These are phyloP conservation scores for Monilinia fructigena DNA, from an alignment of 2,329 filamentous ascomycete genomes.

Conservation along the genomic window DNA sequence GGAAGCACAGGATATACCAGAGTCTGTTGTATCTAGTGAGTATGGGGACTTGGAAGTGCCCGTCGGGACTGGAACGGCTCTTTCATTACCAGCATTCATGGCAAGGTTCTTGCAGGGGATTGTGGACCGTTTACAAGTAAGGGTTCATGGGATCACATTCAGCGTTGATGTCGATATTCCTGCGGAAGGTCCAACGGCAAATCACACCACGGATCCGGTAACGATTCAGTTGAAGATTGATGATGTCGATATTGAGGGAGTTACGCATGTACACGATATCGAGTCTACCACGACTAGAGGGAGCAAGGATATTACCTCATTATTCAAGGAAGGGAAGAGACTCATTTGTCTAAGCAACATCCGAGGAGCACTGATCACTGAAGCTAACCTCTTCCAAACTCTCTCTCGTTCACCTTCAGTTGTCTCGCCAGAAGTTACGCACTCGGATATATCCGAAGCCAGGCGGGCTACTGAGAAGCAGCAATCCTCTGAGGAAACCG, in stretches of 20 bases:
- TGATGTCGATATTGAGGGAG: constrained; percentile 64
- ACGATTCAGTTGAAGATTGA: constrained; percentile 66
- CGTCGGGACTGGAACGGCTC: constrained; percentile 67
- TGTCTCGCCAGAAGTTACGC: constrained; percentile 55
- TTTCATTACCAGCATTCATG: constrained; percentile 69
- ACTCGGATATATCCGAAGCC: constrained; percentile 45
- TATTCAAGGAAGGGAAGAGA: constrained; percentile 61
- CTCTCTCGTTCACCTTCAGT: constrained; percentile 58
- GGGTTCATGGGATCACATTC: constrained; percentile 63
- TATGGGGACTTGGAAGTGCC: constrained; percentile 56
- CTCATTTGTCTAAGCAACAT: constrained; percentile 63
- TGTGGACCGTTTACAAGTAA: constrained; percentile 67
- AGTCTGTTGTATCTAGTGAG: constrained; percentile 60
- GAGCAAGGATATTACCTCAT: constrained; percentile 19
- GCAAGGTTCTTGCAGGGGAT: constrained; percentile 72
- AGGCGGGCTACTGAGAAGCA: constrained; percentile 28
- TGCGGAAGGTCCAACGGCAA: constrained; percentile 45
- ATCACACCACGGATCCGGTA: constrained; percentile 50
- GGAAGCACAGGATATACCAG: constrained; percentile 60
- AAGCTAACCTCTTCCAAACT: constrained; percentile 63
- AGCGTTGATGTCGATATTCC: constrained; percentile 62
- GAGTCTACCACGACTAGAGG: constrained; percentile 35
- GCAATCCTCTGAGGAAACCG: constrained; percentile 32
- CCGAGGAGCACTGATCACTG: constrained; percentile 63
- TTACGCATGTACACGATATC: constrained; percentile 48